Evolutionary conservation across 2,329 filamentous ascomycete species (phyloP), one percentile per base, ranked within the genome.

Genomic region (Nemania abortiva): DNA sequence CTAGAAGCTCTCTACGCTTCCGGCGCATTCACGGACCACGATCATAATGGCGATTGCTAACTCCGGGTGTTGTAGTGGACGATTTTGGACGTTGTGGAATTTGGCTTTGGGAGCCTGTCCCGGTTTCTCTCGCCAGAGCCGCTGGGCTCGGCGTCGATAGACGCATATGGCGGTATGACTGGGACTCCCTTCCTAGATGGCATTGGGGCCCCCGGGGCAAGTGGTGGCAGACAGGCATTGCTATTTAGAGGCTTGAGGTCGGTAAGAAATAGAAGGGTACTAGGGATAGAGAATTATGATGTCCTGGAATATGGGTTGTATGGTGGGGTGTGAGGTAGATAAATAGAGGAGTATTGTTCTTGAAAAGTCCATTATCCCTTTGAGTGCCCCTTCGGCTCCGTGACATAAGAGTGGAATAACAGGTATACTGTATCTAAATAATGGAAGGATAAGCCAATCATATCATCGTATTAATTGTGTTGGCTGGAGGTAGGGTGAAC

Each of bases 101-200:
- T 0, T 97, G 92, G 92, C 80, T 97, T 15, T 89, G 89, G 70
- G 94, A 98, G 79, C 93, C 94, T 0, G 81, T 97, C n/a, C 93
- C 94, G 0, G 72, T 95, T 39, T 95, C 18, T 15, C n/a, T 69
- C 91, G 92, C 0, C 82, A 91, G 42, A 92, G 92, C 0, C 82
- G 91, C 39, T 42, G 70, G 71, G 7, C 37, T 72, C 24, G 66
- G 70, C 22, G 50, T 24, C 10, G 70, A 73, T 58, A 59, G 56
- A 55, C 65, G 66, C 27, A 27, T 70, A 45, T 92, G 88, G 88
- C 88, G 92, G 74, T 94, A 91, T 88, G 84, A 85, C 70, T 77
- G 83, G 37, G 79, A 84, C 24, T 82, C 87, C 69, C 78, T 89
- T 24, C 84, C 85, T 1, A 74, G 74, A 9, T 90, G 87, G 87